Evolutionary conservation across 2,329 filamentous ascomycete species (phyloP).

Genomic region (Aureobasidium zeae): DNA sequence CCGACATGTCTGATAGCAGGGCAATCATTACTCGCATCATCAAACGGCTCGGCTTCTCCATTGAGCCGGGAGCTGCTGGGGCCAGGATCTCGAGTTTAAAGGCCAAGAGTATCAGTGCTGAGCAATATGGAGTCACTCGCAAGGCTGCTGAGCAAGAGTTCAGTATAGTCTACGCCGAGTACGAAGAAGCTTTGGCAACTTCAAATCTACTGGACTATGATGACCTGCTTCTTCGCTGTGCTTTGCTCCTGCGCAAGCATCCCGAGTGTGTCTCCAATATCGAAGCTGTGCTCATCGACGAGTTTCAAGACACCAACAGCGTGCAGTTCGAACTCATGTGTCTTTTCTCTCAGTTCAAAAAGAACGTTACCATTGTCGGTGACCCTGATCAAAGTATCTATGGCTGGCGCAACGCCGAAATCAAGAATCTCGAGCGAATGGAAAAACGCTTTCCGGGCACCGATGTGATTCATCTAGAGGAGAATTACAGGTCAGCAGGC

Average conservation of each 20-base stretch:
- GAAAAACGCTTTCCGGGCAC: slow-evolving; percentile 67
- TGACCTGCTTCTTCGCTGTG: slow-evolving; percentile 76
- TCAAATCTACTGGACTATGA: slow-evolving; percentile 91
- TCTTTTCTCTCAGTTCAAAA: slow-evolving; percentile 63
- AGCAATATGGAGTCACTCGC: slow-evolving; percentile 33
- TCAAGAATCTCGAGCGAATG: slow-evolving; percentile 75
- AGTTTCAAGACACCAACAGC: slow-evolving; percentile 95
- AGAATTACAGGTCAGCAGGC: slow-evolving; percentile 89
- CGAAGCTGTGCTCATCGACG: slow-evolving; percentile 84
- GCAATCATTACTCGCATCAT: slow-evolving; percentile 75
- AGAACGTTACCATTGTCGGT: slow-evolving; percentile 85
- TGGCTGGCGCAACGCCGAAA: slow-evolving; percentile 87
- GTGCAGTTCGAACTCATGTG: slow-evolving; percentile 94
- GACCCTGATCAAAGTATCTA: slow-evolving; percentile 98
- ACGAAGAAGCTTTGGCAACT: slow-evolving; percentile 62
- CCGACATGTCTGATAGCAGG: slow-evolving; percentile 70
- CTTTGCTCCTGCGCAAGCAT: slow-evolving; percentile 62
- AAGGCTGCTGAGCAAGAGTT: slow-evolving; percentile 53
- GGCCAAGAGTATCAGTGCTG: slow-evolving; percentile 43
- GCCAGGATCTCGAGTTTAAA: slow-evolving; percentile 63
- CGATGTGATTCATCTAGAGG: slow-evolving; percentile 73
- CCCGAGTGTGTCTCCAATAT: slow-evolving; percentile 82
- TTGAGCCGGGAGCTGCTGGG: slow-evolving; percentile 63
- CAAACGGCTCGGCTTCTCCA: slow-evolving; percentile 50
- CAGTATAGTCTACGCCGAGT: slow-evolving; percentile 59